These are phyloP conservation scores for Quercus lobata DNA, from an alignment of 331 rosid genomes.

Conservation along the genomic window DNA sequence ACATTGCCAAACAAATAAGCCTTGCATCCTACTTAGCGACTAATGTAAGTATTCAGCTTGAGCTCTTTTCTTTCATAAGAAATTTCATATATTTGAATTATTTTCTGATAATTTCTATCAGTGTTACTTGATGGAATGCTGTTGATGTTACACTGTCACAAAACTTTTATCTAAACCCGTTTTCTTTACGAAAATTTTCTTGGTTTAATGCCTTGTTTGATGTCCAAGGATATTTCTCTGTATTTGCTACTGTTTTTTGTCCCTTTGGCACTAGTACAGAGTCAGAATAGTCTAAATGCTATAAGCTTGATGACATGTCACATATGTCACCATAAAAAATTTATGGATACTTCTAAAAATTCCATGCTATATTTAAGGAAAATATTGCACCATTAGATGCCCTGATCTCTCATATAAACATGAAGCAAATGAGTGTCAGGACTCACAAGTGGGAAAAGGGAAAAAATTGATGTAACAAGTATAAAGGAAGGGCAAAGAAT, in stretches of 20 bases:
- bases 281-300: neutral
- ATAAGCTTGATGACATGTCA: neutral
- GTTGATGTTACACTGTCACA: neutral
- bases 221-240: neutral
- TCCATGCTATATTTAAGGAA: no score
- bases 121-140: neutral
- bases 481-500: neutral
- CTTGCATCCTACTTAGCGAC: constrained; percentile 84
- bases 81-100: neutral
- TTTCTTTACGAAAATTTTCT: neutral
- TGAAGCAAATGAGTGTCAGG: neutral
- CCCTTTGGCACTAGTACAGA: no score
- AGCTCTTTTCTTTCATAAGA: neutral
- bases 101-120: neutral
- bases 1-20: constrained; percentile 88
- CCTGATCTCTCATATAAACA: neutral
- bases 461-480: no score
- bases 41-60: constrained; percentile 50
- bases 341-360: no score
- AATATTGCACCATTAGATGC: no score
- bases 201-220: neutral
- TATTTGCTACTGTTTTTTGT: neutral
- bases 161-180: neutral
- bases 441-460: no score
- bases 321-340: neutral